A percentile compares a stretch with the other conserved stretches of the same genome.
Conservation (phyloP, 2,329 filamentous ascomycete species). For the Talaromyces sp. region DNA sequence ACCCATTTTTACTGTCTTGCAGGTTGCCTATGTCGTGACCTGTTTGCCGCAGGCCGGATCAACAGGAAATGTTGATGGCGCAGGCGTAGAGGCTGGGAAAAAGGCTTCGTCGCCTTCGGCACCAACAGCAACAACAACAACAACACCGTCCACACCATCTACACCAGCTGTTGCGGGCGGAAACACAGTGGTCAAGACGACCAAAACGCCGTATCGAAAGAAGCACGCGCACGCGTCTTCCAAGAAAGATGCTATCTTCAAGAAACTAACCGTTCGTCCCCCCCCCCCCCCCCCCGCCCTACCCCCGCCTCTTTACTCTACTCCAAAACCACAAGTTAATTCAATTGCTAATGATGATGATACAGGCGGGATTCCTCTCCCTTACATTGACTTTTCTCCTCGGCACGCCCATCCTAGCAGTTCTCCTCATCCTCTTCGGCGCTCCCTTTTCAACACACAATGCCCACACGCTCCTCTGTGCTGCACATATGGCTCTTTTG, state of each 20-base stretch:
- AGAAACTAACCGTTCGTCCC: constrained; percentile 8
- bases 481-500: constrained; percentile 76
- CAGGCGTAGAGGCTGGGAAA: neutral
- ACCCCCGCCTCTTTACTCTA: too few species aligned
- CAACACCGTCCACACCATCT: neutral
- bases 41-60: constrained; percentile 54
- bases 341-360: neutral
- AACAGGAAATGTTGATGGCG: neutral
- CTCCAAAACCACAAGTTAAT: too few species aligned
- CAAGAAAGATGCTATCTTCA: constrained; percentile 2
- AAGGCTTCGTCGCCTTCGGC: neutral
- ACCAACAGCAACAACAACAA: neutral
- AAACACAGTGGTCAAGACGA: neutral
- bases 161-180: neutral
- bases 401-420: constrained; percentile 53
- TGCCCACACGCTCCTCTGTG: constrained; percentile 71
- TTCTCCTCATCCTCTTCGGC: constrained; percentile 78
- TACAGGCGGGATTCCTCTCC: constrained; percentile 66
- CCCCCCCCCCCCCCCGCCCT: neutral
- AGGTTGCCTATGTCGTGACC: constrained; percentile 55
- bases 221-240: neutral
- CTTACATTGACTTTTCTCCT: constrained; percentile 52
- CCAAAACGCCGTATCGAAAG: constrained; percentile 8
- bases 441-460: constrained; percentile 82
- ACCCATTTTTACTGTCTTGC: constrained; percentile 59